phyloP scores from a whole-genome alignment of 2,329 filamentous ascomycete species.

The Nemania serpens region DNA sequence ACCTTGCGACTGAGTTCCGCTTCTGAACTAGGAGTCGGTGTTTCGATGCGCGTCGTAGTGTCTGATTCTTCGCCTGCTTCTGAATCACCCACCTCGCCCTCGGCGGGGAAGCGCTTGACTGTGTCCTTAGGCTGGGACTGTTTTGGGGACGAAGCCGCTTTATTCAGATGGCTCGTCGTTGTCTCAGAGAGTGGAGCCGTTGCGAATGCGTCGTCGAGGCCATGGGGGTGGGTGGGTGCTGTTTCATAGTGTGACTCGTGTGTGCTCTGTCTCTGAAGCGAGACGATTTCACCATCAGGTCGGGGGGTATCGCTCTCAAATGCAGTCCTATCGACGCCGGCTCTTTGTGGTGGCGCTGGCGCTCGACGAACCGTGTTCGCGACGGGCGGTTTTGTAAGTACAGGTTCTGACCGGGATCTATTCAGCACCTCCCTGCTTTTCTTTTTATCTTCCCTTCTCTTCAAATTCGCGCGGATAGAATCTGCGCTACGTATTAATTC shows the following conservation, averaged over 20 bases:
- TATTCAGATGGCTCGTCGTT: constrained; percentile 49
- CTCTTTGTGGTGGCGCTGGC: constrained; percentile 29
- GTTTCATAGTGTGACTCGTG: constrained; percentile 45
- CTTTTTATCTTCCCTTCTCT: constrained; percentile 26
- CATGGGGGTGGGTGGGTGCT: constrained; percentile 46
- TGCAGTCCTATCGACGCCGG: constrained; percentile 47
- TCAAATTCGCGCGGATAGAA: constrained; percentile 17
- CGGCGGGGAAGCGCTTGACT: constrained; percentile 42
- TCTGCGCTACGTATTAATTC: constrained; percentile 43
- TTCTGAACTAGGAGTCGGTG: constrained; percentile 16
- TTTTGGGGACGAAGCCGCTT: constrained; percentile 43
- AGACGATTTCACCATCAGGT: constrained; percentile 14
- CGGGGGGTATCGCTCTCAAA: constrained; percentile 44
- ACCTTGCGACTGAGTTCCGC: constrained; percentile 29
- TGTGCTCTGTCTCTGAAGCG: constrained; percentile 18
- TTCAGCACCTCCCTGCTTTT: constrained; percentile 28
- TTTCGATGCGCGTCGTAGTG: constrained; percentile 20
- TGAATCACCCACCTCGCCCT: constrained; percentile 50
- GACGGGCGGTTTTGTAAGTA: constrained; percentile 16
- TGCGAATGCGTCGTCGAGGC: constrained; percentile 35
- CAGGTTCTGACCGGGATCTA: constrained; percentile 32
- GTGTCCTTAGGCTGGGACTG: constrained; percentile 31
- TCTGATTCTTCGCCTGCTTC: constrained; percentile 43
- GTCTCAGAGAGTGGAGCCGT: constrained; percentile 48
- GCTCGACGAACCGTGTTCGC: constrained; percentile 20